These are phyloP conservation scores for Polyplosphaeria fusca DNA, from an alignment of 495 filamentous ascomycete species.

Conservation along the genomic window DNA sequence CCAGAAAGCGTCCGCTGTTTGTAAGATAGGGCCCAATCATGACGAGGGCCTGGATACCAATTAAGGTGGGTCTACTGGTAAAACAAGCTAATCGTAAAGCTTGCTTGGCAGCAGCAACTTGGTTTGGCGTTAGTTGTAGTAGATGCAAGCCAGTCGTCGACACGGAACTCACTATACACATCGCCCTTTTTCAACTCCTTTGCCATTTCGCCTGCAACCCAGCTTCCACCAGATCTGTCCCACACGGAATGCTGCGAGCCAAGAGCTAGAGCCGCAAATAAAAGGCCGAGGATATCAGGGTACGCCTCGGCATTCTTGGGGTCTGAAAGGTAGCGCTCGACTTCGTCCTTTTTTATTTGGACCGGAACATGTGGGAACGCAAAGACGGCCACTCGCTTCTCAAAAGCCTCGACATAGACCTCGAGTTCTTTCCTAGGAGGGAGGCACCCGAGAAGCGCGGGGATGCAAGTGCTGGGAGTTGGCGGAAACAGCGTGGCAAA, in stretches of 20 bases:
- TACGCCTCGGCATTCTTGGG: constrained; percentile 41
- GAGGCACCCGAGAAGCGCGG: constrained; percentile 39
- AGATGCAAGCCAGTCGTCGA: too few species aligned
- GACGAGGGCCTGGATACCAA: constrained; percentile 40
- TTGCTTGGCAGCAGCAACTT: constrained; percentile 44
- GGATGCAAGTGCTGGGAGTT: constrained; percentile 32
- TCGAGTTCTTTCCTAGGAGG: constrained; percentile 41
- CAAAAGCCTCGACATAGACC: constrained; percentile 43
- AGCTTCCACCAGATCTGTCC: constrained; percentile 44
- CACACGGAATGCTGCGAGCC: constrained; percentile 46
- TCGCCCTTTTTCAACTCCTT: constrained; percentile 41
- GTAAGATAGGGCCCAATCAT: constrained; percentile 44
- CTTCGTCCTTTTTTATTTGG: constrained; percentile 43
- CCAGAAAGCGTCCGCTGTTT: constrained; percentile 43
- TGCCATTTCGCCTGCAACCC: constrained; percentile 43
- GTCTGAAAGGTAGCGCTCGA: constrained; percentile 45
- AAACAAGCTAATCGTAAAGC: constrained; percentile 42
- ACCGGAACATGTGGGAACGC: constrained; percentile 48
- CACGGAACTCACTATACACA: constrained; percentile 44
- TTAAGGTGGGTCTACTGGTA: constrained; percentile 40
- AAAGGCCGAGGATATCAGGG: constrained; percentile 49
- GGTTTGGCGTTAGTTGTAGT: too few species aligned
- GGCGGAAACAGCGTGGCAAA: constrained; percentile 43
- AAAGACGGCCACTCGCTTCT: constrained; percentile 43
- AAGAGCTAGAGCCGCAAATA: constrained; percentile 48